phyloP scores from a whole-genome alignment of 2,329 filamentous ascomycete species.

The Apiospora hydei region DNA sequence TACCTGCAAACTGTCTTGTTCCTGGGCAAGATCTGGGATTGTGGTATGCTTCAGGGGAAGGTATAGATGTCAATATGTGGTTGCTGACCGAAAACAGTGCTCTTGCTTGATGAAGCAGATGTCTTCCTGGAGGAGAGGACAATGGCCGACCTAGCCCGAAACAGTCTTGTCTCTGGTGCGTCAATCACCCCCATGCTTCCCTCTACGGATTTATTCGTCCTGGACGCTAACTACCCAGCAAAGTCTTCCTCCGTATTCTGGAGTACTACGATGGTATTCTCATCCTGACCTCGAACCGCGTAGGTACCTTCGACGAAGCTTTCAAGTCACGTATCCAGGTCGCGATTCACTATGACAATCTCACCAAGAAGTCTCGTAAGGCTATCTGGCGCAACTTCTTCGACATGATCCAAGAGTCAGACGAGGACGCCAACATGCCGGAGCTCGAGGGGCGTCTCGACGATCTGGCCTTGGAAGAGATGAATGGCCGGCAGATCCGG shows the following conservation, averaged over 20 bases:
- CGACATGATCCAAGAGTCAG: conserved; percentile 29
- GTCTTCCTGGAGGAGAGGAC: conserved; percentile 46
- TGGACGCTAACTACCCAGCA: neutral
- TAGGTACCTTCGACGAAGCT: conserved; percentile 31
- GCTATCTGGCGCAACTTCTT: conserved; percentile 30
- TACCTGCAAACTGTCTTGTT: conserved; percentile 42
- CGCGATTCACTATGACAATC: conserved; percentile 27
- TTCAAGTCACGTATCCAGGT: conserved; percentile 31
- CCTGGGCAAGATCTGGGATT: conserved; percentile 43
- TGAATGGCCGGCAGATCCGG: conserved; percentile 51
- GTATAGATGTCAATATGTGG: too few relatives aligned
- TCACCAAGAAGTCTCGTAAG: conserved; percentile 27
- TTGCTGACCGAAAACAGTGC: conserved; percentile 29
- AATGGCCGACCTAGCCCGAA: conserved; percentile 43
- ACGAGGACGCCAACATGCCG: conserved; percentile 34
- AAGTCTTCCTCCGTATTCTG: conserved; percentile 44
- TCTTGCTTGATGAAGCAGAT: conserved; percentile 50
- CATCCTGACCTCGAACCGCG: conserved; percentile 48
- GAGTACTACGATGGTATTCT: conserved; percentile 50
- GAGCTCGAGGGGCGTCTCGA: conserved; percentile 28
- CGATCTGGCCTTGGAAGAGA: conserved; percentile 42
- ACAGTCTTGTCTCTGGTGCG: conserved; percentile 44
- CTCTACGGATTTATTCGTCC: too few relatives aligned
- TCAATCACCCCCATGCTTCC: neutral
- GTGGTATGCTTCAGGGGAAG: conserved; percentile 21